Evolutionary conservation across 345 rosid genomes (phyloP), one percentile per base, ranked within the genome.

Genomic region (Moricandia arvensis): DNA sequence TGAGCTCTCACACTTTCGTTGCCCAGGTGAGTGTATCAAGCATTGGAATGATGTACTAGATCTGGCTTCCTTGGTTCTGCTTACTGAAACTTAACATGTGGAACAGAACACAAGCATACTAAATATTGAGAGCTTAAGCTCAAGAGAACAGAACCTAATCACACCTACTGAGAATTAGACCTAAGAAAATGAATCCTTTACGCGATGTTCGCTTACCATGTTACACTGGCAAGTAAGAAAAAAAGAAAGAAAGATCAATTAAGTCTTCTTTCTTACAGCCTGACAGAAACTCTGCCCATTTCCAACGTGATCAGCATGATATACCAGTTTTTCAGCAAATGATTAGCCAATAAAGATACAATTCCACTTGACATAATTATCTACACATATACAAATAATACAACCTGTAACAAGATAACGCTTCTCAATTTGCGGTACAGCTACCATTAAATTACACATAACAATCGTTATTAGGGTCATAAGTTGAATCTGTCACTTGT

Each of bases 301-400:
- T 29, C 18, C 37, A 8, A 72, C 13, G 7, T 43, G 24, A 37
- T 53, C 47, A 41, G 12, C 47, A 41, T 11, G 1, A 41, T 41
- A 41, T 41, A 41, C 12, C n/a, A 41, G 0, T 11, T 11, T 41
- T 41, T 41, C 5, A 58, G n/a, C n/a, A 4, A 10, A 10, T 24
- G 41, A n/a, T n/a, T 15, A 60, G 6, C 7, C 35, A 63, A 49
- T 7, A 11, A 54, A 53, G 30, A 61, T n/a, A 37, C 13, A 63
- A n/a, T 53, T 59, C 53, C 61, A 33, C n/a, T 75, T 59, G 67
- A 33, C 67, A 75, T 58, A 31, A 47, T 66, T 75, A 75, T 27
- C 43, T 59, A 8, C 8, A 59, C 43, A 58, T 69, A 53, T 53
- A 73, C 11, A 21, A 66, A 41, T 16, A 37, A 35, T 17, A 57